Conservation (phyloP, 768 basidiomycete genomes). For the Lactifluus volemus region DNA sequence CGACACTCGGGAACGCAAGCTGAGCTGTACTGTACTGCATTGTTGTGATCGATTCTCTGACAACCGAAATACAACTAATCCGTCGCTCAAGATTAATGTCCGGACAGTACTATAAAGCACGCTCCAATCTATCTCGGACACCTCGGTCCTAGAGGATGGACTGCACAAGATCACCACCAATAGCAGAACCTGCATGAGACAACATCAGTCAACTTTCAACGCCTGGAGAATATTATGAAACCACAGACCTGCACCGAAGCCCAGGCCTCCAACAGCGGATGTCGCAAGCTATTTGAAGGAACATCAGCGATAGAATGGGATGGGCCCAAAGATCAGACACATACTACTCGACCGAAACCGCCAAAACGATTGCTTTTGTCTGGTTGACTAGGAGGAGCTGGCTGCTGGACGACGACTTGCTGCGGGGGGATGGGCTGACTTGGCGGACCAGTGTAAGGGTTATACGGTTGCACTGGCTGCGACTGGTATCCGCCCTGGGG, state of each 20-base stretch:
- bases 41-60: no score
- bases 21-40: background rate
- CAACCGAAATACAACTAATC: background rate
- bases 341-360: conserved; percentile 13
- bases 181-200: conserved; percentile 35
- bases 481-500: conserved; percentile 19
- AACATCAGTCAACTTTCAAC: background rate
- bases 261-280: conserved; percentile 52
- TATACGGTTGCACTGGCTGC: conserved; percentile 19
- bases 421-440: conserved; percentile 20
- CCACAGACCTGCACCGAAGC: conserved; percentile 62
- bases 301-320: background rate
- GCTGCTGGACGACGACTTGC: conserved; percentile 20
- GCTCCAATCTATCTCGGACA: background rate
- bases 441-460: conserved; percentile 18
- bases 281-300: conserved; percentile 26
- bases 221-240: background rate
- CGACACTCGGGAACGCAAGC: background rate
- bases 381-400: conserved; percentile 9
- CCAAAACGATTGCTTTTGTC: conserved; percentile 12
- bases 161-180: conserved; percentile 41
- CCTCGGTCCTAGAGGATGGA: conserved; percentile 35
- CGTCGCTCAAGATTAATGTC: background rate
- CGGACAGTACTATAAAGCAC: background rate
- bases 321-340: background rate